Evolutionary conservation across 345 rosid species (phyloP), one percentile per base, ranked within the genome.

Genomic region (Lepidium didymum): DNA sequence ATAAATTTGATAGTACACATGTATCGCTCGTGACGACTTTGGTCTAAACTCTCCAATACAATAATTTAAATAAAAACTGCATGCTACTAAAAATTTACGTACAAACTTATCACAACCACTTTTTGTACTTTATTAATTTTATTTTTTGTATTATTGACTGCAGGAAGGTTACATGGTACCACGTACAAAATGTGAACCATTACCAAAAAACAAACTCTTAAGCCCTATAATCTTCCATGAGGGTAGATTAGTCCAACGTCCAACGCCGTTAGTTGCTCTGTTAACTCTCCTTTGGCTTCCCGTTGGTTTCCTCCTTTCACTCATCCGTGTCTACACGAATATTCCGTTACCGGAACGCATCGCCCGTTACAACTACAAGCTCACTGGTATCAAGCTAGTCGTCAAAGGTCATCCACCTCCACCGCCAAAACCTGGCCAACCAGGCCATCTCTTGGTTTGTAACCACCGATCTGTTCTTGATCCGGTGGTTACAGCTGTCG

Each of bases 161-260:
- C 98, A 93, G 98, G 97, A 88, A 42, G 98, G 96, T 3, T 90
- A 83, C 85, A 90, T 93, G 96, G 97, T 93, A 56, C 29, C 59
- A 21, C 3, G 81, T 83, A 58, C 85, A 61, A 16, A 83, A 74
- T 79, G 88, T 62, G 88, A 86, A 41, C 81, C 96, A n/a, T 74
- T 90, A 27, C 81, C 88, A 47, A 79, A 91, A 73, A 85, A 81
- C 83, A 87, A 87, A 80, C 85, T 93, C 14, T 88, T 87, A 74
- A 85, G 80, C 64, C 84, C 84, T 27, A 80, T 90, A 56, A 87
- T 93, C 79, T 93, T 93, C 87, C 97, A 93, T 64, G 98, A 93
- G 40, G 98, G 98, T 25, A 94, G 98, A 7, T 69, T 93, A 4
- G 97, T 88, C 15, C 94, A 88, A 60, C 87, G 90, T 2, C 98